Evolutionary conservation across 352 stramenopile genomes (phyloP).

Genomic region (Globisporangium ultimum): DNA sequence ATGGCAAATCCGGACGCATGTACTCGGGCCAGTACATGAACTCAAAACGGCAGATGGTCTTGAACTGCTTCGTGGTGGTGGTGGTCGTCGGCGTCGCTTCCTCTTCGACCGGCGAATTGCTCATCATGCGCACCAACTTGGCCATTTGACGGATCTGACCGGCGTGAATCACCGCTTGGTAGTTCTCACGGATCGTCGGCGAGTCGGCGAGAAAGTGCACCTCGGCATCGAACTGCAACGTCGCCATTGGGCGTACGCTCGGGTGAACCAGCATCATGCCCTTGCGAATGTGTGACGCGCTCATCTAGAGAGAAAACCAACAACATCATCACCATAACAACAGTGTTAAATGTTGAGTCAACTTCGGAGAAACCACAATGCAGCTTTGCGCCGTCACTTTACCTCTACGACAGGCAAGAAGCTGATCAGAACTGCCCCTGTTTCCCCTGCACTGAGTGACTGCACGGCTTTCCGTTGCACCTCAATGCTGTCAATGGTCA

Average conservation of each 20-base stretch:
- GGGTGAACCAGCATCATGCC: conserved; percentile 15
- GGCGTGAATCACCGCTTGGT: conserved; percentile 79
- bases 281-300: conserved; percentile 36
- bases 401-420: conserved; percentile 22
- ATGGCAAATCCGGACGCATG: conserved; percentile 66
- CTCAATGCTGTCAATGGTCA: conserved; percentile 74
- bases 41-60: conserved; percentile 70
- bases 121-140: conserved; percentile 58
- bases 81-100: background rate
- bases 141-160: conserved; percentile 80
- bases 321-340: background rate
- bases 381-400: background rate
- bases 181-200: conserved; percentile 60
- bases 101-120: conserved; percentile 3
- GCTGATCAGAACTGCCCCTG: conserved; percentile 58
- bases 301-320: conserved; percentile 3
- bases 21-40: conserved; percentile 89
- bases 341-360: background rate
- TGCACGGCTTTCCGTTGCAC: conserved; percentile 67
- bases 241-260: conserved; percentile 14
- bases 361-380: conserved; percentile 21
- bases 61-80: conserved; percentile 17
- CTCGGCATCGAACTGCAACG: conserved; percentile 13
- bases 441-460: conserved; percentile 62
- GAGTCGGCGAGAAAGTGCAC: conserved; percentile 29